A percentile compares a stretch with the other conserved stretches of the same genome.
Evolutionary conservation across 2,329 filamentous ascomycete species (phyloP).

Genomic region (Monilinia laxa): DNA sequence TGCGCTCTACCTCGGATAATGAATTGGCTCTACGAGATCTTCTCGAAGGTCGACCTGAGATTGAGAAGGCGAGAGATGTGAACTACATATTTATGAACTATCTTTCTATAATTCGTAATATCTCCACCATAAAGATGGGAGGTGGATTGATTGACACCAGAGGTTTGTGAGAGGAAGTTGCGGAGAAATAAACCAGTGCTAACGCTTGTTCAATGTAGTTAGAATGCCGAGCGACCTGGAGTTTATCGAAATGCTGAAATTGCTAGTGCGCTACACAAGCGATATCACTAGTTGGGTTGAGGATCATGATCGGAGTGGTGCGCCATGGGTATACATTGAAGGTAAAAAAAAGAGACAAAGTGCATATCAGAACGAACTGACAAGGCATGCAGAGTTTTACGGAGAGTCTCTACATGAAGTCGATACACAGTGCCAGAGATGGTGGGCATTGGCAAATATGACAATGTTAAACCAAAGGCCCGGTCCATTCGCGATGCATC

Average conservation of each 20-base stretch:
- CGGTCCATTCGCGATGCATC: neutral
- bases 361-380: neutral
- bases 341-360: neutral
- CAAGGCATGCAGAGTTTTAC: neutral
- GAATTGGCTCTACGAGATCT: neutral
- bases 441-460: slow-evolving; percentile 13
- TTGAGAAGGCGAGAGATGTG: neutral
- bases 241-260: slow-evolving; percentile 11
- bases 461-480: neutral
- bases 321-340: neutral
- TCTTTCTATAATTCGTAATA: slow-evolving; percentile 10
- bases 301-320: neutral
- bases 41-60: slow-evolving; percentile 3
- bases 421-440: slow-evolving; percentile 11
- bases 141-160: slow-evolving; percentile 1
- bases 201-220: neutral
- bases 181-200: neutral
- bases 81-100: slow-evolving; percentile 8
- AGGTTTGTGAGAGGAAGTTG: neutral
- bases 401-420: neutral
- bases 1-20: slow-evolving; percentile 4
- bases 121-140: slow-evolving; percentile 8
- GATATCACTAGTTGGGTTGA: slow-evolving; percentile 12
- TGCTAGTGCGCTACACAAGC: slow-evolving; percentile 4
- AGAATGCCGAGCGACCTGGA: slow-evolving; percentile 8